These are phyloP conservation scores for Penicillium sp. DNA, from an alignment of 2,329 filamentous ascomycete species.

Conservation along the genomic window DNA sequence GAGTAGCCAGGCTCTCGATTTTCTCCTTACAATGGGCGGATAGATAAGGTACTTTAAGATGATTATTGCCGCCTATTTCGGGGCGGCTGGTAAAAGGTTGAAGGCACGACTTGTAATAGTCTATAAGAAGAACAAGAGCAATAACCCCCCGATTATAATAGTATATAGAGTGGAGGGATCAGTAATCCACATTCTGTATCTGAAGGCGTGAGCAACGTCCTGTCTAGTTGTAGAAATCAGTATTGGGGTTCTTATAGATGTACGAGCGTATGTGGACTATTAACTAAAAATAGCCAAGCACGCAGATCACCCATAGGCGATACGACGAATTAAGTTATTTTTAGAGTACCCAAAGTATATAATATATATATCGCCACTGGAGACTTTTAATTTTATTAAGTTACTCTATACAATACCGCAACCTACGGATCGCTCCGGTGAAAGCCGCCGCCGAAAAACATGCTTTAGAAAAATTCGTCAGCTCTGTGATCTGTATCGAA, in stretches of 20 bases:
- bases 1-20: conserved; percentile 8
- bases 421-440: not conserved
- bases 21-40: conserved; percentile 2
- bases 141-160: not conserved
- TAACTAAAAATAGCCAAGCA: not conserved
- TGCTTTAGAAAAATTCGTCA: conserved; percentile 11
- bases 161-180: not conserved
- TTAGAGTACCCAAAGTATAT: not conserved
- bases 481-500: conserved; percentile 1
- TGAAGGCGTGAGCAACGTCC: not conserved
- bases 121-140: not conserved
- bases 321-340: conserved; percentile 4
- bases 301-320: not conserved
- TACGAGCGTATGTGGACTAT: not conserved
- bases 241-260: not conserved
- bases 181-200: not conserved
- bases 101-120: not conserved
- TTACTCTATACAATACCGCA: not conserved
- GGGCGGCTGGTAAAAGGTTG: not conserved
- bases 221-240: not conserved
- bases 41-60: conserved; percentile 9
- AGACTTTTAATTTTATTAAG: not conserved
- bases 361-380: not conserved
- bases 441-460: conserved; percentile 9
- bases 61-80: not conserved